Evolutionary conservation across 176 grass and related monocot genomes (phyloP), one percentile per base, ranked within the genome.

Genomic region (Cymbopogon citratus): DNA sequence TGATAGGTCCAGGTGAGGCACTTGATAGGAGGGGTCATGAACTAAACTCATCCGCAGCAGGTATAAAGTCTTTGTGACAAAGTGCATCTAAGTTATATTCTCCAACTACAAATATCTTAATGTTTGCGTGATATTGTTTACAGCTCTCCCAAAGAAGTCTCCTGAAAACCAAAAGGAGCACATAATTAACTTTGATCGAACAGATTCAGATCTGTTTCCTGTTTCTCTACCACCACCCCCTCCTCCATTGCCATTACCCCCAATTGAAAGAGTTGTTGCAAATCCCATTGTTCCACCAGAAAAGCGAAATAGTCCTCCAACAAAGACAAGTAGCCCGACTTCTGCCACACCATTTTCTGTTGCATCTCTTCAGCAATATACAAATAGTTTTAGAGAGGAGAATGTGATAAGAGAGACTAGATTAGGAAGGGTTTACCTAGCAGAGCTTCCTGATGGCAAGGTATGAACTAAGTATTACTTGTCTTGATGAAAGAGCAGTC

Each of bases 361-460:
- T 71, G 89, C 91, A 66, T 85, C 81, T 75, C 89, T 99, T 78
- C 97, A 96, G 81, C 97, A 96, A 77, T 96, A 93, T 66, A 99
- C 97, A 85, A 69, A 78, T 63, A 96, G 78, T 89, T 99, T 99
- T 71, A 90, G 52, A 48, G 91, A 90, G 81, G 85, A 89, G 26
- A 99, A 96, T 81, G 63, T 99, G 82, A 88, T 96, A 80, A 95
- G 97, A 89, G 93, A 93, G 35, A 90, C 83, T 80, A 91, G 87
- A 82, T 65, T 90, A 59, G 97, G 97, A 24, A 89, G 89, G 74
- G 78, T 94, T 13, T 99, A 89, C 75, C 60, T 99, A 65, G 97
- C 97, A 85, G 85, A 96, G 84, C 83, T 91, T 84, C 87, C 97
- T 84, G 85, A 85, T 40, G 93, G 91, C 73, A 91, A 91, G 97